phyloP scores from a whole-genome alignment of 305 asterid species.

The Plantago lanceolata region DNA sequence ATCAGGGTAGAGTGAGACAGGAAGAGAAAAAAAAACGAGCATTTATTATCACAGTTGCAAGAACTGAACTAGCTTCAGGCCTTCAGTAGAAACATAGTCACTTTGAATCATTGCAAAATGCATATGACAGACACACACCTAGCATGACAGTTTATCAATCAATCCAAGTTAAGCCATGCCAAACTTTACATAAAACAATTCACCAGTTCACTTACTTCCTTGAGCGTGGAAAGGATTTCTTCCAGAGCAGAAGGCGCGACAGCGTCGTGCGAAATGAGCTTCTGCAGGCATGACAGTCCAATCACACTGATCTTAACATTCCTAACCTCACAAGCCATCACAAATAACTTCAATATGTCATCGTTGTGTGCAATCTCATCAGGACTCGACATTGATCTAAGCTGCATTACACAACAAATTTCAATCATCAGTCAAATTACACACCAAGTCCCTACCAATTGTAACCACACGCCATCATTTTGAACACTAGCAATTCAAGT shows the following conservation, averaged over 20 bases:
- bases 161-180: background rate
- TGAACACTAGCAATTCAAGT: background rate
- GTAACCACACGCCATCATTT: background rate
- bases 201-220: slow-evolving; percentile 66
- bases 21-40: background rate
- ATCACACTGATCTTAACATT: slow-evolving; percentile 79
- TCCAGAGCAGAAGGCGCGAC: slow-evolving; percentile 80
- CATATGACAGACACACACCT: background rate
- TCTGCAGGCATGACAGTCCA: slow-evolving; percentile 86
- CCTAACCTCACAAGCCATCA: slow-evolving; percentile 96
- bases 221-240: slow-evolving; percentile 73
- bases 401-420: slow-evolving; percentile 49
- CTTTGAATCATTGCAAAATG: background rate
- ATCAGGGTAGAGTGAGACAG: background rate
- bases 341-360: slow-evolving; percentile 77
- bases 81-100: too few relatives aligned
- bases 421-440: slow-evolving; percentile 22
- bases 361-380: slow-evolving; percentile 81
- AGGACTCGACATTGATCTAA: slow-evolving; percentile 77
- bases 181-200: background rate
- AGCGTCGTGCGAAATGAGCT: slow-evolving; percentile 89
- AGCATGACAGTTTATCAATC: background rate
- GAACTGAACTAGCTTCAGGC: background rate
- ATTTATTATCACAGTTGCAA: background rate
- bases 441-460: slow-evolving; percentile 15